Percentiles rank a stretch among this genome's conserved stretches.
phyloP scores from a whole-genome alignment of 768 basidiomycete species.

The Russula vinacea region DNA sequence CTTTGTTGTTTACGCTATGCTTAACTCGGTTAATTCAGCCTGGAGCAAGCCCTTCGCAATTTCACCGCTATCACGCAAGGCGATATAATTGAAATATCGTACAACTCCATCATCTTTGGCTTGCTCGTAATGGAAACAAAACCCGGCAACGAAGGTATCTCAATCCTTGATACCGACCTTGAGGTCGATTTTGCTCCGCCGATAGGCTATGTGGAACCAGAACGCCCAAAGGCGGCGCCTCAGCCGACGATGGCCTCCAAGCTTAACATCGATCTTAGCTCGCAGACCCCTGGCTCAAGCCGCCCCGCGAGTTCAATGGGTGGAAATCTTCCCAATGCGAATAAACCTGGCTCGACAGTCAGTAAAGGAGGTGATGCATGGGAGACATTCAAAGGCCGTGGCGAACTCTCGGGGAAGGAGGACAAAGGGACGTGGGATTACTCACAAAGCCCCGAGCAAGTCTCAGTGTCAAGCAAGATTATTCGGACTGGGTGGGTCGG shows the following conservation, averaged over 20 bases:
- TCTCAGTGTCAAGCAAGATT: slow-evolving; percentile 81
- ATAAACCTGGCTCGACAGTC: slow-evolving; percentile 47
- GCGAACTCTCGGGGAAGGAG: slow-evolving; percentile 90
- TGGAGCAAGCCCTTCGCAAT: slow-evolving; percentile 92
- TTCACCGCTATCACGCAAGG: slow-evolving; percentile 91
- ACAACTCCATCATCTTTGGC: slow-evolving; percentile 93
- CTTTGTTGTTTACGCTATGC: not conserved
- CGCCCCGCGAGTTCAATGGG: slow-evolving; percentile 73
- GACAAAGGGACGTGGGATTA: slow-evolving; percentile 94
- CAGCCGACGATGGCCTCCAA: slow-evolving; percentile 94
- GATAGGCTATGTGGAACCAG: slow-evolving; percentile 91
- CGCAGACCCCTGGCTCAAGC: slow-evolving; percentile 81
- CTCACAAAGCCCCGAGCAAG: slow-evolving; percentile 78
- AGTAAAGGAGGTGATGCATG: slow-evolving; percentile 80
- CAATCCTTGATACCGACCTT: slow-evolving; percentile 90
- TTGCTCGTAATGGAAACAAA: slow-evolving; percentile 93
- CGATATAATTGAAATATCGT: slow-evolving; percentile 97
- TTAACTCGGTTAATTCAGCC: slow-evolving; percentile 43
- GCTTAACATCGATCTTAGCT: slow-evolving; percentile 88
- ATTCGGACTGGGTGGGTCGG: slow-evolving; percentile 81
- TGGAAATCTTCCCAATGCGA: slow-evolving; percentile 59
- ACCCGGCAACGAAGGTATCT: slow-evolving; percentile 86
- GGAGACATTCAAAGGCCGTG: slow-evolving; percentile 96
- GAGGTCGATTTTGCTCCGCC: slow-evolving; percentile 97
- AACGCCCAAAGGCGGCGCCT: slow-evolving; percentile 75